Conservation (phyloP, 768 basidiomycete genomes). For the Mycena polygramma region DNA sequence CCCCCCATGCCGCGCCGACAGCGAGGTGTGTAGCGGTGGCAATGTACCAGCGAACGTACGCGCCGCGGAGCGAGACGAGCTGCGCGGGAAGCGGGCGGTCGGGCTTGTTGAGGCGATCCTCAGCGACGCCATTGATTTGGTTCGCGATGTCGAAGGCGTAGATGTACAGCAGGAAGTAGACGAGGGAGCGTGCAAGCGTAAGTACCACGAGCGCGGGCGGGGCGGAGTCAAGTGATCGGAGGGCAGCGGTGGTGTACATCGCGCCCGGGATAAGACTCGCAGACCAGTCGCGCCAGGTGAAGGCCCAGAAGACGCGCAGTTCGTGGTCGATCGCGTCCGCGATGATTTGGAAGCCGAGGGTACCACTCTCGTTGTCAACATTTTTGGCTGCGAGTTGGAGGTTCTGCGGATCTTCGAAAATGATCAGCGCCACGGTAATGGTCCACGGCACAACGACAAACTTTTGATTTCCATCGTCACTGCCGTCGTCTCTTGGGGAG, state of each 20-base stretch:
- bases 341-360: constrained; percentile 20
- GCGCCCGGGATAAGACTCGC: constrained; percentile 29
- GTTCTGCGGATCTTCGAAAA: background rate
- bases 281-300: constrained; percentile 36
- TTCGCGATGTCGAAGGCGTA: constrained; percentile 37
- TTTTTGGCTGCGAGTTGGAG: background rate
- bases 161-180: constrained; percentile 35
- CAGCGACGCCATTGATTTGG: constrained; percentile 34
- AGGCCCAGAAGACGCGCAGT: constrained; percentile 31
- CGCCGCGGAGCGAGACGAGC: constrained; percentile 17
- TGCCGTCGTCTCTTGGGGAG: background rate
- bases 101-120: constrained; percentile 37
- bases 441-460: background rate
- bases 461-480: background rate
- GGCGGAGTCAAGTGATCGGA: constrained; percentile 26
- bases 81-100: constrained; percentile 33
- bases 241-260: constrained; percentile 33
- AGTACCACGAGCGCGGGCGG: background rate
- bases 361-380: constrained; percentile 4
- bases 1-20: constrained; percentile 31
- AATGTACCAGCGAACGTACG: constrained; percentile 31
- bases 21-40: constrained; percentile 25
- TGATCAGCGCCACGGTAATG: background rate
- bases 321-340: constrained; percentile 29
- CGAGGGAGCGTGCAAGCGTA: constrained; percentile 24